Base-by-base conservation (phyloP, 768 basidiomycete genomes). In the Mycena filopes region DNA sequence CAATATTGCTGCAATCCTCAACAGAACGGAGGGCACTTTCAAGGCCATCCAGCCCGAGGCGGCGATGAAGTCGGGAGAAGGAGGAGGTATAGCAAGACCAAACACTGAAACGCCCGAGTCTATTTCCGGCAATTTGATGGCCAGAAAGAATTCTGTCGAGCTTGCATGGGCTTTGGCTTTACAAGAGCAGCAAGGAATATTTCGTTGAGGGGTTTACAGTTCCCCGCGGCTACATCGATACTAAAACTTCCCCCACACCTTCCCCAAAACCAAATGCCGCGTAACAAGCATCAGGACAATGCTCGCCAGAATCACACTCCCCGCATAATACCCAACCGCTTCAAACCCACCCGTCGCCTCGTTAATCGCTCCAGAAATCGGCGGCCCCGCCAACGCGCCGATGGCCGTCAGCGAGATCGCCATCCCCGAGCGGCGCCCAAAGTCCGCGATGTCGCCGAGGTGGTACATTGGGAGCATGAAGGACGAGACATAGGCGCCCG, bases 301-400 rank as follows among this genome's bases (percentile, higher is more conserved):
- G 1, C 84, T 77, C 15, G 83, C 63, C 33, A 87, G 50, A 28
- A 86, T 72, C 41, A 75, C 74, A 28, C 78, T 75, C 5, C 83
- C 83, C 76, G 47, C 49, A 61, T 84, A 90, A 59, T 78, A 78
- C 2, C 88, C 88, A 20, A 88, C 86, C 3, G 71, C 79, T 29
- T 79, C 75, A 68, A 85, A 93, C 1, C 83, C 82, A 4, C 82
- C 83, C 2, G 88, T 83, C 0, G 83, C 79, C 0, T 72, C 74
- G 58, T 83, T 82, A 68, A 93, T 90, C 0, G 88, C 88, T 1
- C 92, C 92, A 13, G 90, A 89, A 63, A 92, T 89, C 0, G 92
- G 92, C 3, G 90, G 89, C 0, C 92, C 92, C 0, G 81, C 82
- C 4, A 93, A 76, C 0, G 88, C 89, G 9, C 91, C 91, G 15